Conservation (phyloP, 768 basidiomycete genomes). For the Pseudohyphozyma bogoriensis region DNA sequence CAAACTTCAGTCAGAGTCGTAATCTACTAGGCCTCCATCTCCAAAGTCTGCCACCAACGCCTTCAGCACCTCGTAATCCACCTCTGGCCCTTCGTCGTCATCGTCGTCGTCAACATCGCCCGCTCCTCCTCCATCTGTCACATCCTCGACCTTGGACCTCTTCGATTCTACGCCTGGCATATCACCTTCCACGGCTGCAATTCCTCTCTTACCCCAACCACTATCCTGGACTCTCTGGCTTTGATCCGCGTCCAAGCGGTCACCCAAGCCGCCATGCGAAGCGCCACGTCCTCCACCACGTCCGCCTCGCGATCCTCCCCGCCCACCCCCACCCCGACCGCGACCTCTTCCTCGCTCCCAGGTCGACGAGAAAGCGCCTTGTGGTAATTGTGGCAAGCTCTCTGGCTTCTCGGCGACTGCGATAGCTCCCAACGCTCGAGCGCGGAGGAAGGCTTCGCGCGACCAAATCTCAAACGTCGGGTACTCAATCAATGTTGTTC, state of each 20-base stretch:
- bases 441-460: constrained; percentile 14
- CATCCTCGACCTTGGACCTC: not conserved
- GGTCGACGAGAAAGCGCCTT: not conserved
- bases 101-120: no score
- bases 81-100: no score
- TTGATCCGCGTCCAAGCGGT: no score
- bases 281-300: not conserved
- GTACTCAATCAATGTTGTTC: constrained; percentile 17
- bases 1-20: no score
- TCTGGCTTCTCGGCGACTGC: constrained; percentile 10
- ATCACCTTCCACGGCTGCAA: accelerated
- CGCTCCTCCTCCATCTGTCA: no score
- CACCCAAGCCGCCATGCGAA: no score
- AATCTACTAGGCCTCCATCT: no score
- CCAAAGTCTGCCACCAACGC: no score
- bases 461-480: constrained; percentile 25
- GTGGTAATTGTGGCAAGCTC: not conserved
- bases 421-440: constrained; percentile 8
- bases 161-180: not conserved
- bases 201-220: constrained; percentile 22
- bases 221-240: constrained; percentile 11
- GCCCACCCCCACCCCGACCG: not conserved
- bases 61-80: no score
- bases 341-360: constrained; percentile 1
- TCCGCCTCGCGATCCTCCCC: not conserved